Base-by-base conservation (phyloP, 179 eudicot species). In the Kewa caespitosa region DNA sequence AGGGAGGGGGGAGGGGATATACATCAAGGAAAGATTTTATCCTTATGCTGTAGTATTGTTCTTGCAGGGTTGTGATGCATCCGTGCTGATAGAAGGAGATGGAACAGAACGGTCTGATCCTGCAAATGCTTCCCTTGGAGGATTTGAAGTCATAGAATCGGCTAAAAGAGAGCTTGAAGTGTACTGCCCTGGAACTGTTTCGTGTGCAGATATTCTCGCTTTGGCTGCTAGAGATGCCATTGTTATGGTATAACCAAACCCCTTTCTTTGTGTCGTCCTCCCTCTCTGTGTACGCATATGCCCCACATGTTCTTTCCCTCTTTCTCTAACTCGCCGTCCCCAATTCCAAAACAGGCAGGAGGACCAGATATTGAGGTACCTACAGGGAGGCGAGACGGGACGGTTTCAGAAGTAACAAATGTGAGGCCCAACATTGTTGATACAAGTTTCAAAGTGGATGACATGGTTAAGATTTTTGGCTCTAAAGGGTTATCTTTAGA, bases 351-450 rank as follows among this genome's bases (percentile, higher is more conserved):
- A 72, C 30, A 86, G 86, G 38, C 85, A 34, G 86, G 89, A 76
- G 89, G 89, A n/a, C 89, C 89, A 27, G 86, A 72, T 34, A 67
- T 86, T 67, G 78, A 68, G 64, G 79, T 86, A 36, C 78, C 86
- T 3, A 84, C 86, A 42, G 86, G 89, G 39, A 79, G 89, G 78
- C 78, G 80, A 79, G 89, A 86, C 37, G 86, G 89, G 71, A 81
- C 48, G 62, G 74, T 81, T 33, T 86, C 89, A 37, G 75, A 74
- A 28, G 66, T 77, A 13, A 77, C 84, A 33, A 86, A 86, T 30
- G 89, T 83, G 31, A 84, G 85, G 74, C 85, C 94, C 0, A 91
- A 90, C 71, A 85, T 91, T 27, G 67, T 90, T 25, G 97, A 90
- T 78, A 90, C 97, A 36, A 83, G 86, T 55, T 90, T 91, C 74